Base-by-base conservation (phyloP, 2,329 filamentous ascomycete genomes). In the Raffaelea albimanens region DNA sequence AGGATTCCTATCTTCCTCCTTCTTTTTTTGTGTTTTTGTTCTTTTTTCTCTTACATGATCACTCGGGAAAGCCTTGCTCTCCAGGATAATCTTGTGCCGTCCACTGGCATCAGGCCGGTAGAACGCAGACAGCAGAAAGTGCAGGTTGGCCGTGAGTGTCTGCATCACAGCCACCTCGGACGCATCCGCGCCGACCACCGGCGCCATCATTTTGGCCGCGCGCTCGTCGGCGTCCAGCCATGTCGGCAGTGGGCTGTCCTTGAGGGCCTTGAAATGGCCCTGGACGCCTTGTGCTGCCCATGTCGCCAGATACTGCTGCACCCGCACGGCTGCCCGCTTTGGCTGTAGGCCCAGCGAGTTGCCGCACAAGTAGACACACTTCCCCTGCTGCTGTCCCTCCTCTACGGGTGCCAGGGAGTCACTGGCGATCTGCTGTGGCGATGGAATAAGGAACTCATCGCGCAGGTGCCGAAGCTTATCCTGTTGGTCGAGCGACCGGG, bases 281-380 rank as follows among this genome's bases (percentile, higher is more conserved):
- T 84, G 82, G 19, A 95, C 89, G 18, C 85, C 89, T 55, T 93
- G 85, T 0, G 82, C 83, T 0, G 84, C 85, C 89, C 89, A 95
- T 3, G 87, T 88, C 50, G 85, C 76, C 1, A 95, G 75, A 56
- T 94, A 87, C 10, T 80, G 76, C 45, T 82, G 71, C 53, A 95
- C 67, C 52, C 88, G 82, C 20, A 73, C 68, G n/a, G 76, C 71
- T 0, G 83, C 82, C 18, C 76, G 76, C 51, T 75, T 80, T 38
- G 90, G 88, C 62, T 95, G 89, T 1, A 91, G 76, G 34, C 90
- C 90, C 1, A 95, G 75, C 0, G 88, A 95, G 67, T 95, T 95
- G 48, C 90, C 90, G 55, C 88, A 91, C 53, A 96, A 80, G 63
- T 95, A 96, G 51, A 87, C 67, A 21, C 70, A 58, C 1, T 63